Conservation (phyloP, 2,329 filamentous ascomycete genomes). For the Mariannaea elegans region DNA sequence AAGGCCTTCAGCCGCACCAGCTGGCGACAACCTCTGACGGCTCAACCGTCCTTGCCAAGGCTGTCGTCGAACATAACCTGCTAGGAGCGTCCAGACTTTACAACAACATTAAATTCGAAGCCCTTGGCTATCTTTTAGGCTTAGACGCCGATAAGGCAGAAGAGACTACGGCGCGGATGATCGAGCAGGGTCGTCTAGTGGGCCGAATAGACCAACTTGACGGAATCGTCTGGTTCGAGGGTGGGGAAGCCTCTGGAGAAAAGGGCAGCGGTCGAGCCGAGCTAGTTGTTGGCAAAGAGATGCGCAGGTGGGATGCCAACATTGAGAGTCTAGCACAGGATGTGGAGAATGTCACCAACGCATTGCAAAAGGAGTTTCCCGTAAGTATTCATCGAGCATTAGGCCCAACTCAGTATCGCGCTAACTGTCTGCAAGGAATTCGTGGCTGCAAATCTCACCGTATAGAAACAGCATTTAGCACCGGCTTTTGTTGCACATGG, state of each 20-base stretch:
- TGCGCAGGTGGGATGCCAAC: conserved; percentile 89
- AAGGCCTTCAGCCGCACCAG: conserved; percentile 85
- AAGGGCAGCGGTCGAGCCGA: conserved; percentile 73
- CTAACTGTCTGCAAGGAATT: conserved; percentile 56
- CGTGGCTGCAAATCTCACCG: conserved; percentile 62
- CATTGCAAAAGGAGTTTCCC: conserved; percentile 83
- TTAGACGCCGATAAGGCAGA: conserved; percentile 85
- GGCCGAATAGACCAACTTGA: conserved; percentile 96
- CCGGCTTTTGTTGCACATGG: conserved; percentile 32
- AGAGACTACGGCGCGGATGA: conserved; percentile 92
- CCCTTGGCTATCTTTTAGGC: conserved; percentile 79
- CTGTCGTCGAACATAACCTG: conserved; percentile 95
- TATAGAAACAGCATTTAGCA: conserved; percentile 31
- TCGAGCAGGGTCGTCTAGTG: conserved; percentile 88
- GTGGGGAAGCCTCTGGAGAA: conserved; percentile 73
- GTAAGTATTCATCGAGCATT: conserved; percentile 47
- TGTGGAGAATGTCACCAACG: conserved; percentile 85
- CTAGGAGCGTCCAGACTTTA: conserved; percentile 84
- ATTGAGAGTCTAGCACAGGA: conserved; percentile 88
- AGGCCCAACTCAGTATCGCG: neutral
- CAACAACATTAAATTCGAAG: conserved; percentile 78
- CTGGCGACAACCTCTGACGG: conserved; percentile 90
- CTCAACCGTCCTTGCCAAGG: conserved; percentile 89
- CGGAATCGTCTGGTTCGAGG: conserved; percentile 86
- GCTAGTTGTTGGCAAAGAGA: conserved; percentile 71